Percentiles rank a stretch among this genome's conserved stretches.
These are phyloP conservation scores for Sporothrix sp. DNA, from an alignment of 2,329 filamentous ascomycete genomes.

Conservation along the genomic window DNA sequence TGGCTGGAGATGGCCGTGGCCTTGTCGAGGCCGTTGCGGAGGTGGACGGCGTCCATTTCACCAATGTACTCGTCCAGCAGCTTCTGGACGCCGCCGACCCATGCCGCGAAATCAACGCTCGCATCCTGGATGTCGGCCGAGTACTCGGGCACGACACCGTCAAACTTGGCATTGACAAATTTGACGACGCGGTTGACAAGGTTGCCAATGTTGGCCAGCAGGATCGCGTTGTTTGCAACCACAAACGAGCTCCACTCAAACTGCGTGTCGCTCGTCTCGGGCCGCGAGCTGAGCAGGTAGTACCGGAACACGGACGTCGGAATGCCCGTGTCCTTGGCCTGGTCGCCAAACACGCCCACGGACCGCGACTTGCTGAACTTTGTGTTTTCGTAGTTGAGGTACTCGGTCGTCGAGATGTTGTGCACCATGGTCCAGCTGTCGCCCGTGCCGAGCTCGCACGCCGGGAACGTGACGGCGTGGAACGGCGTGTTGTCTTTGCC, in stretches of 20 bases:
- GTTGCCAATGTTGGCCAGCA: slow-evolving; percentile 68
- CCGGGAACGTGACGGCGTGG: slow-evolving; percentile 84
- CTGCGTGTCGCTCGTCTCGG: slow-evolving; percentile 73
- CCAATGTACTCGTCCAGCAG: slow-evolving; percentile 57
- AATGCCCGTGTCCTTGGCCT: slow-evolving; percentile 76
- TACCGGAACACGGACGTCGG: slow-evolving; percentile 86
- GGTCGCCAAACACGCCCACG: slow-evolving; percentile 85
- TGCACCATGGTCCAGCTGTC: slow-evolving; percentile 86
- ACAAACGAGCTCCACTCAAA: slow-evolving; percentile 52
- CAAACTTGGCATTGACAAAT: slow-evolving; percentile 67
- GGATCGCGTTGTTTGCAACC: slow-evolving; percentile 75
- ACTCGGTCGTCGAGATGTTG: slow-evolving; percentile 81
- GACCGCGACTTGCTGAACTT: slow-evolving; percentile 91
- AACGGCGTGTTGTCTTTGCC: slow-evolving; percentile 79
- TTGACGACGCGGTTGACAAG: slow-evolving; percentile 67
- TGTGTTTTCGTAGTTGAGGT: slow-evolving; percentile 77
- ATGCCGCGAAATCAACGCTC: slow-evolving; percentile 40
- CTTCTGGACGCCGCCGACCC: slow-evolving; percentile 54
- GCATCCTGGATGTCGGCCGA: slow-evolving; percentile 42
- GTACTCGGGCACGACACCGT: slow-evolving; percentile 56
- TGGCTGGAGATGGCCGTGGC: slow-evolving; percentile 56
- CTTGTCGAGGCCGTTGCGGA: slow-evolving; percentile 55
- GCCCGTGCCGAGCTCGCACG: slow-evolving; percentile 70
- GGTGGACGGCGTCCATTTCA: slow-evolving; percentile 60
- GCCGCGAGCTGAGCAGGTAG: slow-evolving; percentile 76